Conservation (phyloP, 2,329 filamentous ascomycete species). For the Diaporthe sp. region DNA sequence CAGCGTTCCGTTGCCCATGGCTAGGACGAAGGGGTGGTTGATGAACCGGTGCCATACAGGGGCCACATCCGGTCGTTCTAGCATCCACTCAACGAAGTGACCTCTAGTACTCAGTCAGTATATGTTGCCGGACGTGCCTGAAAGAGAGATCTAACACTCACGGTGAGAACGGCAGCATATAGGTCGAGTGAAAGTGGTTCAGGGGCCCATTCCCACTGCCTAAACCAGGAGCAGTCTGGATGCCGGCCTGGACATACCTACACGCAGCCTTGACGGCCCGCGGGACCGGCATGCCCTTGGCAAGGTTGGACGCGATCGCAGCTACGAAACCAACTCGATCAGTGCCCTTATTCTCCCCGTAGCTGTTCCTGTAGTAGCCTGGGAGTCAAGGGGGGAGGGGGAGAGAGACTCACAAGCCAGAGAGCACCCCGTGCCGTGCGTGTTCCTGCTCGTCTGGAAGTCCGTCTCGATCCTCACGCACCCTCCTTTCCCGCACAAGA, state of each 20-base stretch:
- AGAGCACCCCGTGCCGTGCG: slow-evolving; percentile 95
- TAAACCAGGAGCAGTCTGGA: slow-evolving; percentile 72
- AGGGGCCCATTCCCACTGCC: slow-evolving; percentile 80
- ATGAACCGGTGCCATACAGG: slow-evolving; percentile 81
- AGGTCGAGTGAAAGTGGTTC: slow-evolving; percentile 83
- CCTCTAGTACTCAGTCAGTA: slow-evolving; percentile 61
- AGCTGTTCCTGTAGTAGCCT: not conserved
- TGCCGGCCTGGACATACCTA: slow-evolving; percentile 79
- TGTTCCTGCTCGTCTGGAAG: slow-evolving; percentile 82
- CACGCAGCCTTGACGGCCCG: slow-evolving; percentile 77
- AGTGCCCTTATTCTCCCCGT: not conserved
- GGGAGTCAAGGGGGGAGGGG: not conserved
- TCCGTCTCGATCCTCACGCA: slow-evolving; percentile 75
- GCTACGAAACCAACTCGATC: slow-evolving; percentile 56
- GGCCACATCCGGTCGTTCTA: slow-evolving; percentile 81
- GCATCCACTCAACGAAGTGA: slow-evolving; percentile 85
- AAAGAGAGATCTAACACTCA: slow-evolving; percentile 49
- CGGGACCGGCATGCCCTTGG: slow-evolving; percentile 68
- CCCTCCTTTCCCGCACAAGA: slow-evolving; percentile 75
- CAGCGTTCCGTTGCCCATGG: slow-evolving; percentile 81
- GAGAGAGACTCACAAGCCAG: slow-evolving; percentile 78
- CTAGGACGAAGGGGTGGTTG: slow-evolving; percentile 85
- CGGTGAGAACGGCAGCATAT: slow-evolving; percentile 77
- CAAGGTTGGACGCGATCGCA: slow-evolving; percentile 81
- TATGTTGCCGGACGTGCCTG: not conserved